Conservation (phyloP, 345 rosid species). For the Lepidium sativum region DNA sequence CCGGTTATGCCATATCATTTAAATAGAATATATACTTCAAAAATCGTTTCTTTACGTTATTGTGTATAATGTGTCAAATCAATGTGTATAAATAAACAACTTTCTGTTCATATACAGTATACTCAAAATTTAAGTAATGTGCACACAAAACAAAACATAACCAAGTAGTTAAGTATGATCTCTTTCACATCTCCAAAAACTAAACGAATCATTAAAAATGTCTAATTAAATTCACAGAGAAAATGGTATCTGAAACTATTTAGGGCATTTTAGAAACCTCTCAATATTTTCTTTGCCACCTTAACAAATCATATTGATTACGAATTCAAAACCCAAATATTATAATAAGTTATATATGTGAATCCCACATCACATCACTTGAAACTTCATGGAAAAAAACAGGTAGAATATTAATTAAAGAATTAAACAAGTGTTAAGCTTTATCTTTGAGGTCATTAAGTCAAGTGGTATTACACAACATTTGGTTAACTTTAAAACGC, state of each 20-base stretch:
- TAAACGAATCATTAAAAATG: not conserved
- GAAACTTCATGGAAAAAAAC: not conserved
- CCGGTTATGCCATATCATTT: no score
- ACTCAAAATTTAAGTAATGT: not conserved
- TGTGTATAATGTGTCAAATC: no score
- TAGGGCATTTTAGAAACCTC: not conserved
- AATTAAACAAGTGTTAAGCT: not conserved
- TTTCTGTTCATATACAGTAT: no score
- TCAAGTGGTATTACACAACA: slow-evolving; percentile 1
- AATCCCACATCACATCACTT: slow-evolving; percentile 19
- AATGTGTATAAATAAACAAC: no score
- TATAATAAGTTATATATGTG: not conserved
- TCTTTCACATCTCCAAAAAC: no score
- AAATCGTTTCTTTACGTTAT: no score
- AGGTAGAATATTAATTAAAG: not conserved
- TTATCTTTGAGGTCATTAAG: not conserved
- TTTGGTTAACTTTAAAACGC: slow-evolving; percentile 8
- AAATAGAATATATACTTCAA: no score
- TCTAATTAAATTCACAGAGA: not conserved
- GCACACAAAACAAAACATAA: no score
- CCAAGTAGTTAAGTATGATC: no score
- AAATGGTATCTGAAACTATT: not conserved
- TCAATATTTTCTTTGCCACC: not conserved
- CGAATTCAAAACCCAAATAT: not conserved
- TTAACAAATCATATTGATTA: not conserved